Percentiles rank a stretch among this genome's conserved stretches.
phyloP scores from a whole-genome alignment of 345 rosid genomes.

The Pelargonium nanum region DNA sequence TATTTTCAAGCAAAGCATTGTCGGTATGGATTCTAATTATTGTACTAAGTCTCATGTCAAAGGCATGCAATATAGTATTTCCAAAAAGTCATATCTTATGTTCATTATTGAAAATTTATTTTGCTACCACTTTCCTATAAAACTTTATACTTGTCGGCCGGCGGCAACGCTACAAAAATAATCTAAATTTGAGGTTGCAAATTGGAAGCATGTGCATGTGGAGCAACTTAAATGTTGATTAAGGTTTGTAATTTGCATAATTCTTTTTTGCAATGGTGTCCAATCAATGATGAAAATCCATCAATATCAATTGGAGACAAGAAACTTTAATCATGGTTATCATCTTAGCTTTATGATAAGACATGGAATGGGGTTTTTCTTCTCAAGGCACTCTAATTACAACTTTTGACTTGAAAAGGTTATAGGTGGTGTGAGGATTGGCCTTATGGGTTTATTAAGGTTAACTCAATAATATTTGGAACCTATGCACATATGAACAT shows the following conservation, averaged over 20 bases:
- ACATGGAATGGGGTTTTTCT: background rate
- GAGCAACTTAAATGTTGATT: background rate
- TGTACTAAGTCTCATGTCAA: background rate
- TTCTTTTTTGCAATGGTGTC: background rate
- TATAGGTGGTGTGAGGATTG: background rate
- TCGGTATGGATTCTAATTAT: background rate
- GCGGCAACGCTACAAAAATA: background rate
- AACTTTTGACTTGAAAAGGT: background rate
- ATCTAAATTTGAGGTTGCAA: background rate
- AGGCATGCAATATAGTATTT: background rate
- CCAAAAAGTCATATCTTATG: background rate
- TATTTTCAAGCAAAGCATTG: background rate
- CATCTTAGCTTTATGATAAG: background rate
- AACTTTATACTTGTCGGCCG: background rate
- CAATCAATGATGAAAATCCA: too few species aligned
- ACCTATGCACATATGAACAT: background rate
- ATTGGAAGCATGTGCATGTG: background rate
- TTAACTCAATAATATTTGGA: background rate
- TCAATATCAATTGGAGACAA: background rate
- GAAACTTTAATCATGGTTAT: background rate
- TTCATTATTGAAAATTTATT: background rate
- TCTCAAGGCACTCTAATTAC: background rate
- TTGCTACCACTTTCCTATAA: background rate
- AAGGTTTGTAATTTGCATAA: background rate
- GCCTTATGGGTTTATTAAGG: background rate